These are phyloP conservation scores for Quercus glauca DNA, from an alignment of 306 rosid species.

Conservation along the genomic window DNA sequence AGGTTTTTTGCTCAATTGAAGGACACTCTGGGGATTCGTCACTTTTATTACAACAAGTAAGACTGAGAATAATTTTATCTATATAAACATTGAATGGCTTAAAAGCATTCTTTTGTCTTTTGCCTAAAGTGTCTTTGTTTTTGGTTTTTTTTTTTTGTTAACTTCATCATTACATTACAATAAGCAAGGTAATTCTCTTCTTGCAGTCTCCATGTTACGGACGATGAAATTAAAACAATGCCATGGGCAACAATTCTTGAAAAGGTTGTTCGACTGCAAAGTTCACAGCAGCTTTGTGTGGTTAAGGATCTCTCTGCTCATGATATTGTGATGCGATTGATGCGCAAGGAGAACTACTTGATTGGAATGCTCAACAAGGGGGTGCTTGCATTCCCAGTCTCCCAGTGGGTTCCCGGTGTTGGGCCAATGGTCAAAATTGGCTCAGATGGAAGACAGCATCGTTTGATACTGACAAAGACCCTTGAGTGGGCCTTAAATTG, in stretches of 20 bases:
- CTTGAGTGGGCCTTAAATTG: conserved; percentile 98
- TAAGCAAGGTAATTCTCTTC: conserved; percentile 5
- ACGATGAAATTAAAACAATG: conserved; percentile 87
- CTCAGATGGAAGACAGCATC: conserved; percentile 44
- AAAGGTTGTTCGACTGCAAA: conserved; percentile 76
- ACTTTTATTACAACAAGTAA: conserved; percentile 75
- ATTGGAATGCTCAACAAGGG: conserved; percentile 97
- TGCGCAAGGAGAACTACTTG: conserved; percentile 97
- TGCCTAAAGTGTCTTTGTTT: background rate
- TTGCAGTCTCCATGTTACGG: conserved; percentile 83
- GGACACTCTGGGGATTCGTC: conserved; percentile 68
- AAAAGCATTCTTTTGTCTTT: conserved; percentile 3
- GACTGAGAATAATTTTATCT: conserved; percentile 4
- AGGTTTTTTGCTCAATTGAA: conserved; percentile 85
- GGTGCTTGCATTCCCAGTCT: conserved; percentile 86
- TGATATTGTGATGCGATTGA: conserved; percentile 85
- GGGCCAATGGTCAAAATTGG: conserved; percentile 67
- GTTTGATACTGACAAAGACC: conserved; percentile 73
- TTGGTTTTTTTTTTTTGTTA: background rate
- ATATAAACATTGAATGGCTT: conserved; percentile 1
- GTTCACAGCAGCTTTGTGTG: conserved; percentile 69
- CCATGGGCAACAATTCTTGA: conserved; percentile 91
- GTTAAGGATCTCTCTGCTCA: conserved; percentile 90
- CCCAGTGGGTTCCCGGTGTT: conserved; percentile 84
- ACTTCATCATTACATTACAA: conserved; percentile 9